A percentile compares a stretch with the other conserved stretches of the same genome.
phyloP scores from a whole-genome alignment of 768 basidiomycete genomes.

The Amanita thiersii region DNA sequence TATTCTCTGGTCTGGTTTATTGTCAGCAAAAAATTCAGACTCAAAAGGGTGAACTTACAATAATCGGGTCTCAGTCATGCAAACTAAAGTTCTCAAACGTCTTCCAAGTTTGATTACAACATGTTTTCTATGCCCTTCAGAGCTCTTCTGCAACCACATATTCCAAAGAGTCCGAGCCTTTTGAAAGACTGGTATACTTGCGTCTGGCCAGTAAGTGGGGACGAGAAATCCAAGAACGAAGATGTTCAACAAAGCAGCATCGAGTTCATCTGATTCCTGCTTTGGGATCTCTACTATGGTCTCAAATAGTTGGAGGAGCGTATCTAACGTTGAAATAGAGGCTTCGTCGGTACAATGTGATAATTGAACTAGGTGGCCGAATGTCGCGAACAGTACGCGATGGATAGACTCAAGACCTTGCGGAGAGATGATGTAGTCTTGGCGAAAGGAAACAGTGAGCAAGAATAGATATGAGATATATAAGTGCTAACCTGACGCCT shows the following conservation, averaged over 20 bases:
- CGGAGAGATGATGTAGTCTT: conserved; percentile 27
- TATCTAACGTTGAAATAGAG: conserved; percentile 15
- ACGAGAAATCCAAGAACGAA: conserved; percentile 43
- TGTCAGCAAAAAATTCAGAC: conserved; percentile 7
- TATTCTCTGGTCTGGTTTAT: conserved; percentile 34
- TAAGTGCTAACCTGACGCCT: conserved; percentile 28
- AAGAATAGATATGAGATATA: neutral
- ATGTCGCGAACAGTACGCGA: conserved; percentile 23
- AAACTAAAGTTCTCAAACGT: conserved; percentile 31
- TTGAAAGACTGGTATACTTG: conserved; percentile 14
- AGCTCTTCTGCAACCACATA: conserved; percentile 17
- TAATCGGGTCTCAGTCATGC: conserved; percentile 28
- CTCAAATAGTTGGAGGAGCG: conserved; percentile 25
- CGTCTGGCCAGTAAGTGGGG: conserved; percentile 23
- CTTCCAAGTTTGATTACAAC: conserved; percentile 30
- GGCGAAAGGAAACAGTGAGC: neutral
- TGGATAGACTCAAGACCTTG: conserved; percentile 25
- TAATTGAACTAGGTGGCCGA: conserved; percentile 25
- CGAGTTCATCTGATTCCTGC: conserved; percentile 11
- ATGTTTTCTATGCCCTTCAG: conserved; percentile 15
- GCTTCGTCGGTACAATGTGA: conserved; percentile 21
- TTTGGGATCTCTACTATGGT: conserved; percentile 15
- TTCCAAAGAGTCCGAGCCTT: conserved; percentile 28
- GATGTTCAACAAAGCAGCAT: conserved; percentile 29
- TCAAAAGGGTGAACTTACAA: conserved; percentile 19